Conservation (phyloP, 257 asterid genomes). For the Anisodus tanguticus region DNA sequence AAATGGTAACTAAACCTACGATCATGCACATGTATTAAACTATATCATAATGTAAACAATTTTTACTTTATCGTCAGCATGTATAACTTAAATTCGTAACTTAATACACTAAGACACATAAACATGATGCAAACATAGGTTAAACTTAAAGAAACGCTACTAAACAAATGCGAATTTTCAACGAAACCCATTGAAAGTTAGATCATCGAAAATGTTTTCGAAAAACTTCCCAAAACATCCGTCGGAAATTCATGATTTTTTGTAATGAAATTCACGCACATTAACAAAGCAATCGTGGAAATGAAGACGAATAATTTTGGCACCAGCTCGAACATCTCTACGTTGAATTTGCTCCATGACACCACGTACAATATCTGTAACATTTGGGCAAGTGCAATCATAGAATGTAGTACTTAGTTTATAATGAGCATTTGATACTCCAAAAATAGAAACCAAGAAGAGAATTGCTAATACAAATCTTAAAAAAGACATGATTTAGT, state of each 20-base stretch:
- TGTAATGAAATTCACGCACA: neutral
- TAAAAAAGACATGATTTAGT: constrained; percentile 14
- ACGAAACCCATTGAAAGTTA: neutral
- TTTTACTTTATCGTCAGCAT: neutral
- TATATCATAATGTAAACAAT: neutral
- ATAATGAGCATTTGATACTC: constrained; percentile 34
- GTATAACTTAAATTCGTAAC: no score
- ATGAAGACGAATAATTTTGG: constrained; percentile 44
- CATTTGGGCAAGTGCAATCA: constrained; percentile 38
- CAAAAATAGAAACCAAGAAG: constrained; percentile 18
- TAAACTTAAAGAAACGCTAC: neutral
- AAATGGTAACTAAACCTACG: neutral
- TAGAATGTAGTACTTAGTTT: constrained; percentile 39
- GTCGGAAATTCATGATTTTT: neutral
- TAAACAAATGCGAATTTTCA: neutral
- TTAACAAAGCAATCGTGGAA: constrained; percentile 48
- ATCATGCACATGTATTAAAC: neutral
- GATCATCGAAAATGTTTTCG: no score
- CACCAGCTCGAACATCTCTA: constrained; percentile 39
- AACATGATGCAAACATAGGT: neutral
- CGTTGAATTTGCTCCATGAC: constrained; percentile 33
- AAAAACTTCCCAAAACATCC: no score
- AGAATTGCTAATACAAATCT: neutral
- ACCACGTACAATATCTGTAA: constrained; percentile 33
- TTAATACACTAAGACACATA: neutral